Evolutionary conservation across 306 rosid genomes (phyloP).

Genomic region (Prosopis cineraria): DNA sequence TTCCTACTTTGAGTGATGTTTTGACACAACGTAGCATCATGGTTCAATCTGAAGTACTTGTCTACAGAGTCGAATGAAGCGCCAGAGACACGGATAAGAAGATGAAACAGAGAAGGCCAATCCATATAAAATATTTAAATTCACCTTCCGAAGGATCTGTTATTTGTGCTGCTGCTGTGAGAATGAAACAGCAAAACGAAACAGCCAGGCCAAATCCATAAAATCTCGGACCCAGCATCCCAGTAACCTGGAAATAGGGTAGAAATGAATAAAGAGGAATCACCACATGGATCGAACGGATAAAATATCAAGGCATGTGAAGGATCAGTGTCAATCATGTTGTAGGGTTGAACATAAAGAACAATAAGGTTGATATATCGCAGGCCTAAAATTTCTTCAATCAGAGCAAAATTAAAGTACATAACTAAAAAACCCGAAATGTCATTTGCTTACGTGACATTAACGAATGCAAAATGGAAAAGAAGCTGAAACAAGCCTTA

Average conservation of each 20-base stretch:
- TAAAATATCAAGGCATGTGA: background rate
- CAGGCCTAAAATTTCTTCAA: background rate
- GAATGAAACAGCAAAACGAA: conserved; percentile 38
- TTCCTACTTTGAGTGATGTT: conserved; percentile 20
- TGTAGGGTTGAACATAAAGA: conserved; percentile 4
- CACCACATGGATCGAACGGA: background rate
- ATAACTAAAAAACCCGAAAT: background rate
- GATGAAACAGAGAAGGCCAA: conserved; percentile 21
- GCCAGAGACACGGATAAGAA: conserved; percentile 28
- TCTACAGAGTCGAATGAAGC: conserved; percentile 9
- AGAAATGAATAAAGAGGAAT: background rate
- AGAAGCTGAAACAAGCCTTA: conserved; percentile 16
- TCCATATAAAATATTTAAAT: background rate
- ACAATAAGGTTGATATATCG: background rate
- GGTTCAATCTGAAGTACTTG: background rate
- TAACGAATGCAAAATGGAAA: conserved; percentile 9
- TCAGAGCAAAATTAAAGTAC: conserved; percentile 6
- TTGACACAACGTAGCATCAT: background rate
- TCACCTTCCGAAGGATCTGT: conserved; percentile 84
- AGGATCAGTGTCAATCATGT: conserved; percentile 6
- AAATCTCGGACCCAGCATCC: conserved; percentile 52
- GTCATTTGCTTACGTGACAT: conserved; percentile 23
- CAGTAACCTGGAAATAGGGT: conserved; percentile 36
- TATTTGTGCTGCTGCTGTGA: conserved; percentile 42
- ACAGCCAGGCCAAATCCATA: conserved; percentile 49